Base-by-base conservation (phyloP, 768 basidiomycete species). In the Mycena filopes region DNA sequence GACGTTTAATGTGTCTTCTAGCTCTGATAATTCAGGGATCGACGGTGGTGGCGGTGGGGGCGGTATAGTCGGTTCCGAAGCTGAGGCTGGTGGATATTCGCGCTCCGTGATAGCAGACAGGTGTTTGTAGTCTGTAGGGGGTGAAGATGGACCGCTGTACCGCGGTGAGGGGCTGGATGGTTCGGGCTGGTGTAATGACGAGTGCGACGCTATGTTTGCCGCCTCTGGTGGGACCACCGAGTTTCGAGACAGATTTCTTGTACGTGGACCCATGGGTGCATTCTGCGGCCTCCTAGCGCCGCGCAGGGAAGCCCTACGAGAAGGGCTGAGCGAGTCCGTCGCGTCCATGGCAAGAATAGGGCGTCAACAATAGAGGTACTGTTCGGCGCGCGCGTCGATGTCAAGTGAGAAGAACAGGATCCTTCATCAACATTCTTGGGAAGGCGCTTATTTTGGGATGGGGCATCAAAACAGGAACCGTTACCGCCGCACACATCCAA, bases 261-360 rank as follows among this genome's bases (percentile, higher is more conserved):
- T 49, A 3, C 68, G 68, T 9, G 68, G 68, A 25, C 68, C 68
- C 60, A 69, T 59, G 1, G 68, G 68, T 28, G 64, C 64, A 31
- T 16, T 46, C 10, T 69, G 63, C 4, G 68, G 68, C 40, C 68
- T 47, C 40, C 68, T 47, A 16, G 21, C 46, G 38, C 68, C 41
- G 41, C 54, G 64, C 38, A 62, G 8, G 7, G 68, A 69, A 18
- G 33, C 4, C 20, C 67, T 54, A 21, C 63, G 62, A 1, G 63
- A 57, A 55, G 58, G 28, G 41, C 16, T 47, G 16, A 28, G 23
- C 1, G 31, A 16, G 16, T 55, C 50, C n/a, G 40, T 23, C 48
- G 21, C 63, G 38, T 69, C 56, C 63, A 65, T 62, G 20, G 53
- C 41, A 47, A 61, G 43, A 57, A 57, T 48, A 40, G 41, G 20